A percentile compares a stretch with the other conserved stretches of the same genome.
phyloP scores from a whole-genome alignment of 2,329 filamentous ascomycete genomes.

The Macrophomina tecta region DNA sequence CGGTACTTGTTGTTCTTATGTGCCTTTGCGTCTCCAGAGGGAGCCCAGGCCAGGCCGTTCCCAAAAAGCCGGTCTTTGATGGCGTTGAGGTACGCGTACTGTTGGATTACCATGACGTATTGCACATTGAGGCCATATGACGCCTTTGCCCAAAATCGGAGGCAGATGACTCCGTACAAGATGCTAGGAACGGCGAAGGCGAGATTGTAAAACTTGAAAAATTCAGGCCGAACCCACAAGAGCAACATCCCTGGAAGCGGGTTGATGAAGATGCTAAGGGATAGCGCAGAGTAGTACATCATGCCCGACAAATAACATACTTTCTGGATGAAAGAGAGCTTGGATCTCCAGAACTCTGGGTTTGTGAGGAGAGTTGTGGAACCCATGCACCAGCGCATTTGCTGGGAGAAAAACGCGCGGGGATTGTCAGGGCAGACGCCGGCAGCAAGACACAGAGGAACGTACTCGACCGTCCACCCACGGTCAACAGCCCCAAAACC shows the following conservation, averaged over 20 bases:
- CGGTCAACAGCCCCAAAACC: constrained; percentile 51
- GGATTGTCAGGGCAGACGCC: constrained; percentile 53
- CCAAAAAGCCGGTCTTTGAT: constrained; percentile 52
- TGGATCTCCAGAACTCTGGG: constrained; percentile 49
- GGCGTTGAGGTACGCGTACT: constrained; percentile 51
- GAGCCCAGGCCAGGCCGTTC: constrained; percentile 49
- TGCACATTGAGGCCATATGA: constrained; percentile 52
- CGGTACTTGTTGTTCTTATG: constrained; percentile 53
- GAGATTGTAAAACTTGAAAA: constrained; percentile 54
- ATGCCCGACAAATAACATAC: constrained; percentile 50
- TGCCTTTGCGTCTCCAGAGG: constrained; percentile 48
- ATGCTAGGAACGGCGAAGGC: constrained; percentile 51
- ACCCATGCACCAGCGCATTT: constrained; percentile 52
- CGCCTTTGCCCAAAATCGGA: constrained; percentile 50
- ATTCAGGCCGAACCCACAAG: constrained; percentile 48
- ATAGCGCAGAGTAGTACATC: constrained; percentile 51
- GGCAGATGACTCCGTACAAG: constrained; percentile 47
- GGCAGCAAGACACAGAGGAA: constrained; percentile 50
- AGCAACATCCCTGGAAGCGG: constrained; percentile 50
- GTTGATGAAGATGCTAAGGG: constrained; percentile 50
- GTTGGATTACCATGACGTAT: constrained; percentile 50
- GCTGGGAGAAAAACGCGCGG: constrained; percentile 52
- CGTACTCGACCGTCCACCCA: constrained; percentile 52
- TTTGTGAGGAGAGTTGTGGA: constrained; percentile 33
- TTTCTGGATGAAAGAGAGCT: constrained; percentile 48